Percentiles rank a stretch among this genome's conserved stretches.
Conservation (phyloP, 352 stramenopile species). For the Plasmopara muralis region DNA sequence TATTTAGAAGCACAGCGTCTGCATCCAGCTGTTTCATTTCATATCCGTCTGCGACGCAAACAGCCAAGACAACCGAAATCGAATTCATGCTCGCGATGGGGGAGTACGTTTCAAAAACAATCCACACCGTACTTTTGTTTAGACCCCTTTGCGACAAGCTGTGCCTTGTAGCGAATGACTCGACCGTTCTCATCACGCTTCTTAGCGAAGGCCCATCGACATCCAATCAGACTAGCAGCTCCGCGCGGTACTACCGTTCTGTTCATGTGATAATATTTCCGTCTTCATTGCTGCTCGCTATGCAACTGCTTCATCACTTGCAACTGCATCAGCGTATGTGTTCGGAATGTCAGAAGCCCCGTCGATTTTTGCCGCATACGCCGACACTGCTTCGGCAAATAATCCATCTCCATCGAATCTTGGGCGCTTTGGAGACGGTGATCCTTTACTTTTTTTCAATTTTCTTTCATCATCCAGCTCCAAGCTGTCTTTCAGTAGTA, state of each 20-base stretch:
- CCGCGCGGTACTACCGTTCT: not conserved
- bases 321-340: conserved; percentile 6
- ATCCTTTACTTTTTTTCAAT: not conserved
- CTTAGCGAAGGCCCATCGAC: not conserved
- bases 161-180: not conserved
- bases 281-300: not conserved
- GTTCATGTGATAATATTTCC: not conserved
- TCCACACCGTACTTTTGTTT: not conserved
- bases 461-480: not conserved
- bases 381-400: not conserved
- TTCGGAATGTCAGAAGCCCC: not conserved
- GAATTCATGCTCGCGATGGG: conserved; percentile 31
- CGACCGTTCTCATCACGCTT: too few relatives aligned
- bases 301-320: not conserved
- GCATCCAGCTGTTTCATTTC: conserved; percentile 3
- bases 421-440: not conserved
- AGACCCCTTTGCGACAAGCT: not conserved
- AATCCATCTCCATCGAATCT: not conserved
- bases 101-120: not conserved
- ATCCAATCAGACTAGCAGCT: not conserved
- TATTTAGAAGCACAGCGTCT: too few relatives aligned
- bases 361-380: not conserved
- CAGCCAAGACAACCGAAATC: conserved; percentile 12
- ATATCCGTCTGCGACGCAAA: conserved; percentile 9
- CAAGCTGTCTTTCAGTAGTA: conserved; percentile 1